Conservation (phyloP, 257 asterid species). For the Plantago elongata region DNA sequence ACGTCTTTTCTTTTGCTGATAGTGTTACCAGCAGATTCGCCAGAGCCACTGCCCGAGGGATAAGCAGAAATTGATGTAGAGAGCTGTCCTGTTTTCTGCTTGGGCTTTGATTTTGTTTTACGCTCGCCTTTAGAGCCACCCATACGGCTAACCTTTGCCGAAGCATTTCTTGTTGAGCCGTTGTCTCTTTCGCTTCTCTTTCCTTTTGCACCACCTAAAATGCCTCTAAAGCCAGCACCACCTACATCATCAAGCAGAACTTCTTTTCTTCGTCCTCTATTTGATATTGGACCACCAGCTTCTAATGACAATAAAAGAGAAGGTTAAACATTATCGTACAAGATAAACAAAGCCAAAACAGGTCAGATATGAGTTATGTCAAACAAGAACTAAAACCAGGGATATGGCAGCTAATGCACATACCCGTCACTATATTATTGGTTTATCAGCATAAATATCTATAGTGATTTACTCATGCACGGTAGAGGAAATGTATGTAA, state of each 20-base stretch:
- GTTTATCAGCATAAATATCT: no score
- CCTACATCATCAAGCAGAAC: constrained; percentile 71
- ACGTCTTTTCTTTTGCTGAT: constrained; percentile 49
- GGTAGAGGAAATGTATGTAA: no score
- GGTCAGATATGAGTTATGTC: not conserved
- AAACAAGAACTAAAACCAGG: not conserved
- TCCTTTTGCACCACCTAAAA: constrained; percentile 71
- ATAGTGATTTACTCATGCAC: no score
- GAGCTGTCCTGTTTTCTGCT: constrained; percentile 83
- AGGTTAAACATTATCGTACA: constrained; percentile 21
- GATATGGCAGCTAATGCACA: no score
- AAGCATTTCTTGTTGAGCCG: constrained; percentile 23
- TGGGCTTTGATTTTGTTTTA: constrained; percentile 71
- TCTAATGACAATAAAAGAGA: constrained; percentile 25
- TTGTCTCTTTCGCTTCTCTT: constrained; percentile 78
- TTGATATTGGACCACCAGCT: constrained; percentile 55
- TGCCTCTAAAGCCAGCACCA: constrained; percentile 53
- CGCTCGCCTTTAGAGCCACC: constrained; percentile 81
- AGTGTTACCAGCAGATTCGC: constrained; percentile 35
- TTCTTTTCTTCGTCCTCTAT: constrained; percentile 86
- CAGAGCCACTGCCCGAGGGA: constrained; percentile 40
- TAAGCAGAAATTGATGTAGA: constrained; percentile 57
- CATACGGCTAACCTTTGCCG: constrained; percentile 51
- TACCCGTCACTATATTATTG: no score
- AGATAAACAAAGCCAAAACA: constrained; percentile 11